phyloP scores from a whole-genome alignment of 2,329 filamentous ascomycete species.

The Leptographium flavum region DNA sequence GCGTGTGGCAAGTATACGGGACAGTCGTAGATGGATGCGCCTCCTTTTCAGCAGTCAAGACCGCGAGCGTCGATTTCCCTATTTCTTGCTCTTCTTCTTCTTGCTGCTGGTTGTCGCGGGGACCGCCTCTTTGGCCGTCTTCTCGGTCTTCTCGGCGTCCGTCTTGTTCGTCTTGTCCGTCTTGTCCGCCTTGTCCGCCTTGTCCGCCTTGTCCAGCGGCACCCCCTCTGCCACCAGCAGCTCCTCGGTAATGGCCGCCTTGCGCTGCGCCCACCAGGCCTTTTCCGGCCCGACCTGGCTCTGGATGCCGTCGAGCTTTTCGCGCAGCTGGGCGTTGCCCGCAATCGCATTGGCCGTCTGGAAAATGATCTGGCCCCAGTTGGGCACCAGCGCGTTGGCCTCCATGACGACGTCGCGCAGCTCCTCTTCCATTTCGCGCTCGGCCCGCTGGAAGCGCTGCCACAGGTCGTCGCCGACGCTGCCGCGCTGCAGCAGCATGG shows the following conservation, averaged over 20 bases:
- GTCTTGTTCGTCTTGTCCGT: conserved; percentile 33
- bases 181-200: conserved; percentile 33
- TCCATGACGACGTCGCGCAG: conserved; percentile 86
- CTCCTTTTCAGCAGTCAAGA: not conserved
- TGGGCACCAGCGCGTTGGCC: conserved; percentile 79
- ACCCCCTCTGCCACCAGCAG: no score
- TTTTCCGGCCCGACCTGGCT: conserved; percentile 58
- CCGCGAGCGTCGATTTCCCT: not conserved
- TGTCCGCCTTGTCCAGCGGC: conserved; percentile 68
- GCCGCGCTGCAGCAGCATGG: conserved; percentile 69
- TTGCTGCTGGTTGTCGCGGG: conserved; percentile 20
- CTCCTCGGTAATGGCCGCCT: conserved; percentile 54
- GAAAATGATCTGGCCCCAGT: conserved; percentile 93
- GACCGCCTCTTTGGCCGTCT: conserved; percentile 21
- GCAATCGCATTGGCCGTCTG: conserved; percentile 95
- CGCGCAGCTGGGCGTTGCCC: conserved; percentile 64
- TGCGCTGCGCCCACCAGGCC: conserved; percentile 84
- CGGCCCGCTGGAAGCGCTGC: conserved; percentile 80
- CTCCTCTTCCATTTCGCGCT: conserved; percentile 97
- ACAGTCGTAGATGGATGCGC: no score
- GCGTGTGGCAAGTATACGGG: no score
- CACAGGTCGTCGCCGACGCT: conserved; percentile 93
- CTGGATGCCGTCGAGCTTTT: conserved; percentile 62
- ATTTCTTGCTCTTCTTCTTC: conserved; percentile 56
- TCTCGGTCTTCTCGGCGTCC: conserved; percentile 2